phyloP scores from a whole-genome alignment of 2,329 filamentous ascomycete species.

The Diaporthe sp. region DNA sequence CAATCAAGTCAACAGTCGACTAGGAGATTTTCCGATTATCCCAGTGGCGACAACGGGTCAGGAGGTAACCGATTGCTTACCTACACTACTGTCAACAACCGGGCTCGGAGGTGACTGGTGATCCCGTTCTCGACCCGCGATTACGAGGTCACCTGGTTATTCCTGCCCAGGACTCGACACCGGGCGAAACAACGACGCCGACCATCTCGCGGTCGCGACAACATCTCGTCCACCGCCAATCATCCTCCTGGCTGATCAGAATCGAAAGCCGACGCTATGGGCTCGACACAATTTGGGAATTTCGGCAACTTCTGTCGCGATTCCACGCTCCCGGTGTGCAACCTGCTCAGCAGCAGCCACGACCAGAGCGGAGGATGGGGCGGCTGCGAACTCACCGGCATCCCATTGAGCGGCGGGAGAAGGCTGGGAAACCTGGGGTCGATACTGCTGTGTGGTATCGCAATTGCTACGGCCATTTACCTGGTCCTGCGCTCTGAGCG shows the following conservation, averaged over 20 bases:
- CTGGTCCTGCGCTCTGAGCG: constrained; percentile 85
- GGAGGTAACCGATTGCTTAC: constrained; percentile 18
- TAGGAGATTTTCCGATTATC: neutral
- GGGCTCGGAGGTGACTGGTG: neutral
- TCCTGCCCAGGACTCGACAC: neutral
- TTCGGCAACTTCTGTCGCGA: constrained; percentile 83
- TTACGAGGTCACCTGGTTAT: neutral
- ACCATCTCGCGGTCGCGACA: neutral
- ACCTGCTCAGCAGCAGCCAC: constrained; percentile 76
- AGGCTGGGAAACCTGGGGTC: constrained; percentile 91
- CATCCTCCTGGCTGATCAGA: neutral
- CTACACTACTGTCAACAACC: neutral
- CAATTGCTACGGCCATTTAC: constrained; percentile 76
- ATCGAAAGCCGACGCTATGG: constrained; percentile 51
- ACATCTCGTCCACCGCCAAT: constrained; percentile 19
- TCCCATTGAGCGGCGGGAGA: constrained; percentile 74
- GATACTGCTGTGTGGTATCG: constrained; percentile 83
- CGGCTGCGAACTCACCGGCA: constrained; percentile 82
- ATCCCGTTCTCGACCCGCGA: neutral
- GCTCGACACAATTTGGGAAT: constrained; percentile 72
- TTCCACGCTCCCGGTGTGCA: constrained; percentile 86
- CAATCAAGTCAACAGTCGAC: neutral
- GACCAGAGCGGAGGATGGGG: constrained; percentile 71
- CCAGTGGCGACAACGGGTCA: neutral
- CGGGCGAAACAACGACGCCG: neutral